A percentile compares a stretch with the other conserved stretches of the same genome.
Evolutionary conservation across 306 rosid genomes (phyloP).

Genomic region (Sindora glabra): DNA sequence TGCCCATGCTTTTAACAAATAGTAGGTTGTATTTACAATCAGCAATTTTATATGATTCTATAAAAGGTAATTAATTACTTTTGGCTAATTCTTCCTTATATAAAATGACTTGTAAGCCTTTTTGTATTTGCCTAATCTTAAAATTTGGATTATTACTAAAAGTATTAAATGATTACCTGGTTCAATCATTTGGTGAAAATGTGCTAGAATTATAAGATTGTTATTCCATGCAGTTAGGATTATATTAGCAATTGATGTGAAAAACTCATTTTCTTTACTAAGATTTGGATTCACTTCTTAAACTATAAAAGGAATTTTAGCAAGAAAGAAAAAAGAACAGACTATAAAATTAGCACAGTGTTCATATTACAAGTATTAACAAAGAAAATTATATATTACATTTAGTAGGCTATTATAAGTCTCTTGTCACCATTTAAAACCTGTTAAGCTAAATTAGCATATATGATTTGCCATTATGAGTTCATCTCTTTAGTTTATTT

Average conservation of each 20-base stretch:
- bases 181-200: conserved; percentile 6
- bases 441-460: no score
- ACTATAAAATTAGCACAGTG: conserved; percentile 70
- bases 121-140: background rate
- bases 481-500: no score
- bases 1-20: conserved; percentile 34
- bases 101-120: background rate
- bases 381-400: background rate
- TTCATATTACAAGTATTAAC: conserved; percentile 69
- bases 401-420: conserved; percentile 7
- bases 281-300: conserved; percentile 53
- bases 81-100: no score
- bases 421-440: no score
- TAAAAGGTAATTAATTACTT: conserved; percentile 52
- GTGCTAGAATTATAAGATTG: conserved; percentile 47
- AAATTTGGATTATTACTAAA: conserved; percentile 10
- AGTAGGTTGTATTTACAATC: conserved; percentile 41
- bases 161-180: background rate
- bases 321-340: no score
- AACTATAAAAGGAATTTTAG: no score
- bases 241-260: conserved; percentile 57
- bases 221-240: conserved; percentile 56
- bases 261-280: conserved; percentile 54
- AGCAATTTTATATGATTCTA: conserved; percentile 53
- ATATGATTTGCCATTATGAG: no score